These are phyloP conservation scores for Geotrichum siamense DNA, from an alignment of 1,139 yeast genomes.

Conservation along the genomic window DNA sequence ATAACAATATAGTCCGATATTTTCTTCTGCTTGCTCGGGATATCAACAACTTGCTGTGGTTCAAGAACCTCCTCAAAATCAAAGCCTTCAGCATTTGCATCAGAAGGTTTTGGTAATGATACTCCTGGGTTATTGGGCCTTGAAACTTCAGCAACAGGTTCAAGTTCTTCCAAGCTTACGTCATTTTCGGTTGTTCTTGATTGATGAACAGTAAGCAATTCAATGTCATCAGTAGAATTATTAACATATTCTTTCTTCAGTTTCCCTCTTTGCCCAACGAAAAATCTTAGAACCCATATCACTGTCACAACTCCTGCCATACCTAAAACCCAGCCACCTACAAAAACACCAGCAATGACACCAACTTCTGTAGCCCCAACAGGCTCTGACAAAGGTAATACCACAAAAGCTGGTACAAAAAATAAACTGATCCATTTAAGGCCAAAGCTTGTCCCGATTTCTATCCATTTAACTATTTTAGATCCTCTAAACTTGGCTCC, in stretches of 20 bases:
- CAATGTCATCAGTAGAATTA: conserved; percentile 1
- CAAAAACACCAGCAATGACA: conserved; percentile 66
- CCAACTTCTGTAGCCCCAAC: conserved; percentile 62
- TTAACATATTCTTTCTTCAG: conserved; percentile 12
- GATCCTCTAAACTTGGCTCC: conserved; percentile 38
- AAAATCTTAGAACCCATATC: conserved; percentile 38
- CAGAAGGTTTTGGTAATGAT: conserved; percentile 9
- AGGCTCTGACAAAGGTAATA: conserved; percentile 57
- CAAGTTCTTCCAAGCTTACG: conserved; percentile 6
- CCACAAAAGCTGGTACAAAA: conserved; percentile 70
- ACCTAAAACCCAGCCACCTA: conserved; percentile 52
- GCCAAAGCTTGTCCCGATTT: conserved; percentile 62
- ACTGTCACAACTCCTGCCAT: conserved; percentile 45
- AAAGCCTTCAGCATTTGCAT: neutral
- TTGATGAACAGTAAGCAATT: neutral
- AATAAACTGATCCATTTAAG: conserved; percentile 72
- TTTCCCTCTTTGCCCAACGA: conserved; percentile 33
- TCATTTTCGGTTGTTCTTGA: neutral
- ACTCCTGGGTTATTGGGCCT: conserved; percentile 26
- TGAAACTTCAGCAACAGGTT: conserved; percentile 15
- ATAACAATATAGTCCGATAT: conserved; percentile 40
- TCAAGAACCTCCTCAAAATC: neutral
- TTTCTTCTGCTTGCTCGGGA: conserved; percentile 14
- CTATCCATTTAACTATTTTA: conserved; percentile 42
- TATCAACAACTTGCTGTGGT: neutral